Evolutionary conservation across 2,329 filamentous ascomycete genomes (phyloP).

Genomic region (Plenodomus biglobosus): DNA sequence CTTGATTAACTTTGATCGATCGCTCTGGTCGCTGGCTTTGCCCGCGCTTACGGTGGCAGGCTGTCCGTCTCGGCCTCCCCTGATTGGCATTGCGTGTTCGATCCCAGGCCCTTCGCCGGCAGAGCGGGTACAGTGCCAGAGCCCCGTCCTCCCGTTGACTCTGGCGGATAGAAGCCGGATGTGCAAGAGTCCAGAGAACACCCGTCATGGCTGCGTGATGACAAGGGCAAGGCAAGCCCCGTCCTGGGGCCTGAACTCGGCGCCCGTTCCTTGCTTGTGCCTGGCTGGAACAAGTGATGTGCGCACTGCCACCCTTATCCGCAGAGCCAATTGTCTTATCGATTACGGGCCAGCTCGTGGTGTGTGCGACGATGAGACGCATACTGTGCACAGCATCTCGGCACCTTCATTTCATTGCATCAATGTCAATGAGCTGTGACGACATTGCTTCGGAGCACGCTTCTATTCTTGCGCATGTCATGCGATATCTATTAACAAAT

Average conservation of each 20-base stretch:
- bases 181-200: slow-evolving; percentile 22
- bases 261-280: slow-evolving; percentile 18
- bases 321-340: slow-evolving; percentile 3
- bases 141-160: slow-evolving; percentile 35
- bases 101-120: slow-evolving; percentile 28
- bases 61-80: slow-evolving; percentile 19
- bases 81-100: slow-evolving; percentile 33
- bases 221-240: slow-evolving; percentile 28
- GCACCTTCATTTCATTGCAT: slow-evolving; percentile 12
- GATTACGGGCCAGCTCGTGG: slow-evolving; percentile 9
- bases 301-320: not conserved
- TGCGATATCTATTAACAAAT: slow-evolving; percentile 9
- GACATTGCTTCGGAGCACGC: slow-evolving; percentile 17
- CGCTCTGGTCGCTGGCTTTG: slow-evolving; percentile 11
- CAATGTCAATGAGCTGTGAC: slow-evolving; percentile 13
- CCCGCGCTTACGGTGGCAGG: slow-evolving; percentile 24
- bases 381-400: slow-evolving; percentile 2
- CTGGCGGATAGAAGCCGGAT: slow-evolving; percentile 28
- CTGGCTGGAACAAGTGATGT: slow-evolving; percentile 6
- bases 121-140: slow-evolving; percentile 37
- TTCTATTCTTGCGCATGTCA: slow-evolving; percentile 17
- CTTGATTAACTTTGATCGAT: slow-evolving; percentile 9
- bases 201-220: slow-evolving; percentile 35
- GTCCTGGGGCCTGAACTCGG: slow-evolving; percentile 16
- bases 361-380: slow-evolving; percentile 17